Base-by-base conservation (phyloP, 768 basidiomycete species). In the Boletus vermiculosoides region DNA sequence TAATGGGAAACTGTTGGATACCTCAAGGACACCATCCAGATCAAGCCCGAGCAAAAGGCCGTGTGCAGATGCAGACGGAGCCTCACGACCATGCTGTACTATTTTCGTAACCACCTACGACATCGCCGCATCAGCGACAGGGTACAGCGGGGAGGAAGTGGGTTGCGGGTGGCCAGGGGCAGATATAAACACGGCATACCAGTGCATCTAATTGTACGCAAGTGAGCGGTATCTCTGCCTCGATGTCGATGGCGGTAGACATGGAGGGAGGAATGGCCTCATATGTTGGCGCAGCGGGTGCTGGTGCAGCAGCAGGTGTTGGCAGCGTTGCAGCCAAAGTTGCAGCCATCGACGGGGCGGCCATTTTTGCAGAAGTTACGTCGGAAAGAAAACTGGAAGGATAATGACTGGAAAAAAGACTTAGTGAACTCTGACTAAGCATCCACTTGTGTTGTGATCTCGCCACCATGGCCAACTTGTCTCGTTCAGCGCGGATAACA, bases 241-340 rank as follows among this genome's bases (percentile, higher is more conserved):
- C 94, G 62, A 94, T 89, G 74, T 98, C 95, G 70, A 98, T 87
- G 51, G 87, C 87, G 71, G 91, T 94, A 45, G 93, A 84, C 90
- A 96, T 92, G 59, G 92, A 90, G 5, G 93, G 83, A 18, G 95
- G 95, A 59, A 97, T 92, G 44, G 87, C 87, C 73, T 94, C 92
- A 75, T 91, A 87, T 28, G 80, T 83, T 18, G 88, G 85, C 11
- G 83, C 81, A 56, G 80, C 80, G 16, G 88, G 84, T 15, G 79
- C 76, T 10, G 85, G 82, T 11, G 83, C 79, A 25, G 86, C 73
- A 47, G 82, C 75, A 12, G 86, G 84, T 16, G 77, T 56, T 46
- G 91, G 89, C 30, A 90, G 76, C 25, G 88, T 86, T 31, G 94
- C 94, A 65, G 94, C 92, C 28, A 96, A 80, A 45, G 93, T 86